Base-by-base conservation (phyloP, 768 basidiomycete species). In the Leccinum broughii region DNA sequence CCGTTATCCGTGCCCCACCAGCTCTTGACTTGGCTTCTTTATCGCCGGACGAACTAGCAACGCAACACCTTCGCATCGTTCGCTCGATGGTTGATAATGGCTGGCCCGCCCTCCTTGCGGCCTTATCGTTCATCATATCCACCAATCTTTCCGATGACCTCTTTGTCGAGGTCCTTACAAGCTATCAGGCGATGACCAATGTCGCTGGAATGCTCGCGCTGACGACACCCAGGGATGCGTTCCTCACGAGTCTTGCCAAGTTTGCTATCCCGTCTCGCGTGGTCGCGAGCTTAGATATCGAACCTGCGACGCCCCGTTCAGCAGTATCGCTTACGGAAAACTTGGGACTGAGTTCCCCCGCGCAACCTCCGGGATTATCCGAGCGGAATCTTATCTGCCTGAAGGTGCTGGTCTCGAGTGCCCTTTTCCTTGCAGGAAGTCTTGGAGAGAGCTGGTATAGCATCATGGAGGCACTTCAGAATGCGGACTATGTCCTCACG, bases 41-140 rank as follows among this genome's bases (percentile, higher is more conserved):
- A 1, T 78, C 87, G 1, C 70, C 77, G 9, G 84, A 87, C n/a
- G 81, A 85, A 17, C 73, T 78, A 1, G 76, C 81, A 3, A 81
- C 85, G 1, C 75, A 76, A 39, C 84, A 88, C n/a, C 81, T 95
- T 10, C 71, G 70, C 8, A 81, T 85, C 9, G 85, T 92, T 0
- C 81, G 84, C 52, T 85, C 83, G 34, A 95, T 98, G 84, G 82
- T 96, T 44, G 88, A 90, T 44, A 85, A 83, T 49, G 89, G 89
- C 1, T 99, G 95, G 95, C 96, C 96, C 0, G 93, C 94, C 1
- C 79, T 98, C 1, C 85, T 98, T 10, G 94, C 95, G 0, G 89
- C 93, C 0, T 79, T 96, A 1, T 22, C 22, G 22, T 22, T 22
- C 22, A 22, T 22, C 67, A 88, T 98, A 62, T 84, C 86, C 3